A percentile compares a stretch with the other conserved stretches of the same genome.
Conservation (phyloP, 371 early-diverging fungal genomes). For the Enteropsectra breve region DNA sequence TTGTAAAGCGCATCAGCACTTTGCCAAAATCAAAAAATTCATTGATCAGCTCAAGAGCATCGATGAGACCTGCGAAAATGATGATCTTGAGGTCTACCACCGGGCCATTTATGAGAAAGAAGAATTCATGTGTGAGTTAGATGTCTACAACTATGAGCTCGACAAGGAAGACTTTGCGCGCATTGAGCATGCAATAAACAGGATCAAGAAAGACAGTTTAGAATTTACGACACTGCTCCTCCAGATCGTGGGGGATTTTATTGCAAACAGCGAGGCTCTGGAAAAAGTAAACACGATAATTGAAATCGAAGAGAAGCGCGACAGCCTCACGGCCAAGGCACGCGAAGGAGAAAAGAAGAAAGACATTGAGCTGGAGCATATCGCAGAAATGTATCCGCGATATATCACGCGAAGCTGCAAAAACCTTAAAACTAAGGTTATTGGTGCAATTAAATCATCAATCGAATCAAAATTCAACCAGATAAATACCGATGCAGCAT, state of each 20-base stretch:
- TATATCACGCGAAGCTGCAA: conserved; percentile 37
- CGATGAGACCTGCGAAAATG: conserved; percentile 12
- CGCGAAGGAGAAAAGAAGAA: conserved; percentile 34
- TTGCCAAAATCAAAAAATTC: conserved; percentile 30
- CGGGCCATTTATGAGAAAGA: conserved; percentile 36
- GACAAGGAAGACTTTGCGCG: conserved; percentile 26
- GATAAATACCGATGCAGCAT: conserved; percentile 15
- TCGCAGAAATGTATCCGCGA: conserved; percentile 35
- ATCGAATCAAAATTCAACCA: conserved; percentile 40
- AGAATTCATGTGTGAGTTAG: conserved; percentile 48
- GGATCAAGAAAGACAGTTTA: conserved; percentile 27
- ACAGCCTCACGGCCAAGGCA: conserved; percentile 33
- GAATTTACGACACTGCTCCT: conserved; percentile 40
- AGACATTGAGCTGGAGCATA: conserved; percentile 27
- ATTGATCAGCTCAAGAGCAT: conserved; percentile 26
- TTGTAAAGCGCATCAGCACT: conserved; percentile 39
- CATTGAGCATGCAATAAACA: conserved; percentile 23
- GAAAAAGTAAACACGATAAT: conserved; percentile 29
- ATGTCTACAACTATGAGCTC: conserved; percentile 33
- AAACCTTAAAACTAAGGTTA: conserved; percentile 27
- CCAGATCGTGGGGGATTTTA: conserved; percentile 28
- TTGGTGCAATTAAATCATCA: conserved; percentile 18
- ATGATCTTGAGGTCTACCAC: conserved; percentile 39
- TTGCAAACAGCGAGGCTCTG: conserved; percentile 28
- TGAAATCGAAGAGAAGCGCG: conserved; percentile 44